These are phyloP conservation scores for Haplographium delicatum DNA, from an alignment of 495 filamentous ascomycete genomes.

Conservation along the genomic window DNA sequence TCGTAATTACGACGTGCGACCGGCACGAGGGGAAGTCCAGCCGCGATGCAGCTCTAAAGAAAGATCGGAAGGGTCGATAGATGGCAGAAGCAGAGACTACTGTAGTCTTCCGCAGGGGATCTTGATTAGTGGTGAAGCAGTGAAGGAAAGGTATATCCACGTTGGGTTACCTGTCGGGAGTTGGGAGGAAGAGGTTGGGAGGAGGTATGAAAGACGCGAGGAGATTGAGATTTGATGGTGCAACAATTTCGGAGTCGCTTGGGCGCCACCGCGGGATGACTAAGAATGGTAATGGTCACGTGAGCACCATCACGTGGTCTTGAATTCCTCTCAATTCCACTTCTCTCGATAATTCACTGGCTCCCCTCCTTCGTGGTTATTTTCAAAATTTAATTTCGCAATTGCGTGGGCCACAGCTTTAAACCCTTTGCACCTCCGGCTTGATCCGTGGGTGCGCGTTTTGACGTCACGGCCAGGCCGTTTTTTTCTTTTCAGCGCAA, in stretches of 20 bases:
- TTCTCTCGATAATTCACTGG: too few relatives aligned
- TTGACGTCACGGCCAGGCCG: background rate
- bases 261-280: too few relatives aligned
- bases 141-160: too few relatives aligned
- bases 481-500: background rate
- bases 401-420: too few relatives aligned
- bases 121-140: constrained; percentile 12
- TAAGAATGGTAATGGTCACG: too few relatives aligned
- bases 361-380: too few relatives aligned
- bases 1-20: constrained; percentile 22
- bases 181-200: background rate
- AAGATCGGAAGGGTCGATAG: background rate
- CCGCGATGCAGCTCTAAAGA: background rate
- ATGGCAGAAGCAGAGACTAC: constrained; percentile 8
- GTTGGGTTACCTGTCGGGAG: too few relatives aligned
- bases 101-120: background rate
- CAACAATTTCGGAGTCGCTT: too few relatives aligned
- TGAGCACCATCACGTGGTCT: too few relatives aligned
- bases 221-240: background rate
- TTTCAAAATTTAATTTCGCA: too few relatives aligned
- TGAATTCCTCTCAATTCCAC: too few relatives aligned
- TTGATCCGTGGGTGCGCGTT: background rate
- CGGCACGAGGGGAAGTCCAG: constrained; percentile 5
- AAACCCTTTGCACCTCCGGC: too few relatives aligned
- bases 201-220: background rate